phyloP scores from a whole-genome alignment of 2,329 filamentous ascomycete species.

The Cercospora sp. region DNA sequence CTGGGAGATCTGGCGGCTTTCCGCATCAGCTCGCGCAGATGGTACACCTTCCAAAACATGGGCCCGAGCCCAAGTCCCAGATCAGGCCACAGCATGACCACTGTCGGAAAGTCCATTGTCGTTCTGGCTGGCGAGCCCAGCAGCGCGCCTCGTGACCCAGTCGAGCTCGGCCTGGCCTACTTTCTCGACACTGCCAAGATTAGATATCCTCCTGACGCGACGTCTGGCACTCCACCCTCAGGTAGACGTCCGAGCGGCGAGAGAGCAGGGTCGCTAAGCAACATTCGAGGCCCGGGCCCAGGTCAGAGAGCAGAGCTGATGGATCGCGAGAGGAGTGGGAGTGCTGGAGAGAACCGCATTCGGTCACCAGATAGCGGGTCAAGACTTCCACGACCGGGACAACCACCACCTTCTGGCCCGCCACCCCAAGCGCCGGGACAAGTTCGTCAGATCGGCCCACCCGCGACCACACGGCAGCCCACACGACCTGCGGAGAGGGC shows the following conservation, averaged over 20 bases:
- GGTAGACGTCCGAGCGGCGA: constrained; percentile 38
- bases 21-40: constrained; percentile 76
- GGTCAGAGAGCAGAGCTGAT: constrained; percentile 29
- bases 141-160: constrained; percentile 74
- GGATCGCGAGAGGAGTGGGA: constrained; percentile 33
- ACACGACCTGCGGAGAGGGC: constrained; percentile 35
- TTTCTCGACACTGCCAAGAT: constrained; percentile 95
- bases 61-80: constrained; percentile 89
- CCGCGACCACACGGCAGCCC: constrained; percentile 32
- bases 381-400: constrained; percentile 51
- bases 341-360: constrained; percentile 28
- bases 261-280: constrained; percentile 20
- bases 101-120: constrained; percentile 87
- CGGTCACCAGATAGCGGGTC: constrained; percentile 26
- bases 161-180: constrained; percentile 85
- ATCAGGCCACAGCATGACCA: constrained; percentile 97
- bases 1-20: constrained; percentile 90
- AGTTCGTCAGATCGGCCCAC: constrained; percentile 37
- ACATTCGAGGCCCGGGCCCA: constrained; percentile 24
- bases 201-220: constrained; percentile 73
- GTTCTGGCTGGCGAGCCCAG: constrained; percentile 94
- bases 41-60: constrained; percentile 99
- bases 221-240: constrained; percentile 34
- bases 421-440: constrained; percentile 66
- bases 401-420: constrained; percentile 61